Evolutionary conservation across 805 yeast genomes (phyloP), one percentile per base, ranked within the genome.

Genomic region (Ogataea chonburiensis): DNA sequence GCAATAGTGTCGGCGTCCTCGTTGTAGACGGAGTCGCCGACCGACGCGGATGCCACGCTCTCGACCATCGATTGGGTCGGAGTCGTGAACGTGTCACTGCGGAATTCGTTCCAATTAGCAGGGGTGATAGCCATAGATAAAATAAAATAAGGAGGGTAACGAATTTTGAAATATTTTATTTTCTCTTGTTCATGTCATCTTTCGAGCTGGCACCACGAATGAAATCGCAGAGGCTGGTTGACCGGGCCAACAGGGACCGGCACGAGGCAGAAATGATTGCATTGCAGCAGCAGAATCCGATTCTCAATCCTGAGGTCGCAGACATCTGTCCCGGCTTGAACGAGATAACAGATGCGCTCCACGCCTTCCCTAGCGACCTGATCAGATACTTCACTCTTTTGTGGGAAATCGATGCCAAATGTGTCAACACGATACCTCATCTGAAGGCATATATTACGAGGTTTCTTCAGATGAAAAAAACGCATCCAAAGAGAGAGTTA

Each of bases 341-440:
- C 63, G 98, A 93, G 58, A 75, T 93, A 37, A 71, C 86, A 28
- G 98, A 93, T 64, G 89, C 88, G 1, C 74, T 91, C 33, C 95
- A 88, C 55, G 96, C 96, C 16, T 70, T 88, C 45, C 98, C 98
- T 0, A 55, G 71, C 38, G 96, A 87, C 48, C 69, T 86, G 25
- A 76, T 88, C 32, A 76, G 89, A 34, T 91, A 89, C 55, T 79
- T 88, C 59, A 93, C 98, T 2, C 66, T 87, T 11, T 66, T 93
- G 46, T 86, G 87, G 54, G 98, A 93, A 56, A 88, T 93, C 35
- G 97, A 89, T 55, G 97, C 98, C 42, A 91, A 91, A 59, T 86
- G 96, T 58, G 83, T 83, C 22, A 71, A 76, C 43, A 70, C 86
- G 0, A 69, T 81, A 7, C 96, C 96, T 0, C 66, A 70, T 46